Base-by-base conservation (phyloP, 225 moss, liverwort and hornwort species). In the Takakia lepidozioides region DNA sequence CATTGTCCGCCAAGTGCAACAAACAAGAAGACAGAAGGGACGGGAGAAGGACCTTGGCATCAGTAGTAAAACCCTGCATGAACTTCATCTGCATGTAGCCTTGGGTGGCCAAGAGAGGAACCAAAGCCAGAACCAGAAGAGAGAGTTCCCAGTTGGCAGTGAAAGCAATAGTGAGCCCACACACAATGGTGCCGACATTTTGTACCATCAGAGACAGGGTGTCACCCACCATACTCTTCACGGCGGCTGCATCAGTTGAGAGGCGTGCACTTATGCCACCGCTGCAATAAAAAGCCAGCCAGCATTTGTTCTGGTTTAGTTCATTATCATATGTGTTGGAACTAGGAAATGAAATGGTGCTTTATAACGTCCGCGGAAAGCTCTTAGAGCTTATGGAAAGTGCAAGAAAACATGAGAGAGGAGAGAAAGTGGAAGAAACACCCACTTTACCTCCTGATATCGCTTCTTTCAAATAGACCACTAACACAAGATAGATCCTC, bases 241-340 rank as follows among this genome's bases (percentile, higher is more conserved):
- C 81, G 29, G 84, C 77, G 37, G 91, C 82, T 46, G 87, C 98
- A 52, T 98, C 91, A 29, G 78, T 61, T 37, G 98, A 81, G 30
- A 98, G 72, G 3, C 98, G 87, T 43, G 91, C 40, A 71, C 98
- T 75, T 25, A 98, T 73, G 9, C 91, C 75, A 13, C 98, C 98
- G 61, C 98, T 98, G 87, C 49, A 71, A 62, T 10, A 29, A 34
- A 29, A 22, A 38, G 22, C 13, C 18, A 16, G 13, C n/a, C 27
- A 23, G 29, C 29, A 27, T 29, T 24, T 9, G 15, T 17, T 2
- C 21, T 60, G 27, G 23, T 29, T 39, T 5, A 53, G 50, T n/a
- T n/a, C n/a, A n/a, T n/a, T n/a, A n/a, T n/a, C n/a, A n/a, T n/a
- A n/a, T n/a, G n/a, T n/a, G n/a, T n/a, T n/a, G n/a, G n/a, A n/a